Conservation (phyloP, 129 eudicot species). For the Pulicaria dysenterica region DNA sequence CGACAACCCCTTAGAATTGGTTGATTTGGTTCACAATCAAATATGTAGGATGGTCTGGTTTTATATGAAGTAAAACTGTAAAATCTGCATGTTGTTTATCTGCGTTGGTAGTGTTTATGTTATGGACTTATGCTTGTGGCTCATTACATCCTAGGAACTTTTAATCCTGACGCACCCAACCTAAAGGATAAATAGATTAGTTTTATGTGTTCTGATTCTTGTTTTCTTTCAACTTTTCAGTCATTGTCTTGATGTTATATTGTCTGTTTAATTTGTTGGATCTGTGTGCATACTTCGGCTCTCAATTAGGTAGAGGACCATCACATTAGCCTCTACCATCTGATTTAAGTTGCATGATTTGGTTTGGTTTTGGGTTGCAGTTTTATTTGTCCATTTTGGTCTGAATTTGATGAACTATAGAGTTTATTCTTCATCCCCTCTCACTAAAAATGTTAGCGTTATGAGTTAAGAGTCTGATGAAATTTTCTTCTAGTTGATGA, state of each 20-base stretch:
- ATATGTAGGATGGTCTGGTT: neutral
- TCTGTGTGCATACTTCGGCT: neutral
- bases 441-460: too few relatives aligned
- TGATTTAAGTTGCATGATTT: slow-evolving; percentile 12
- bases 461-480: too few relatives aligned
- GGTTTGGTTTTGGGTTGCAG: slow-evolving; percentile 1
- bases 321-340: neutral
- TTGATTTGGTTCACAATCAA: neutral
- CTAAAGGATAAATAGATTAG: slow-evolving; percentile 4
- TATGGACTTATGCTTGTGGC: neutral
- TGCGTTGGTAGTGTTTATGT: neutral
- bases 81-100: neutral
- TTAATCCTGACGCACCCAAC: neutral
- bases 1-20: neutral
- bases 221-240: neutral
- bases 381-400: neutral
- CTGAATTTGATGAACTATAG: neutral
- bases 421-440: neutral
- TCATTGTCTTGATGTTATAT: neutral
- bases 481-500: too few relatives aligned
- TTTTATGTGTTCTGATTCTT: neutral
- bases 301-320: neutral
- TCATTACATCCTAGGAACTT: neutral
- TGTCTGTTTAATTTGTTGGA: neutral
- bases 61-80: neutral